These are phyloP conservation scores for Verticillium albo-atrum DNA, from an alignment of 2,329 filamentous ascomycete genomes.

Conservation along the genomic window DNA sequence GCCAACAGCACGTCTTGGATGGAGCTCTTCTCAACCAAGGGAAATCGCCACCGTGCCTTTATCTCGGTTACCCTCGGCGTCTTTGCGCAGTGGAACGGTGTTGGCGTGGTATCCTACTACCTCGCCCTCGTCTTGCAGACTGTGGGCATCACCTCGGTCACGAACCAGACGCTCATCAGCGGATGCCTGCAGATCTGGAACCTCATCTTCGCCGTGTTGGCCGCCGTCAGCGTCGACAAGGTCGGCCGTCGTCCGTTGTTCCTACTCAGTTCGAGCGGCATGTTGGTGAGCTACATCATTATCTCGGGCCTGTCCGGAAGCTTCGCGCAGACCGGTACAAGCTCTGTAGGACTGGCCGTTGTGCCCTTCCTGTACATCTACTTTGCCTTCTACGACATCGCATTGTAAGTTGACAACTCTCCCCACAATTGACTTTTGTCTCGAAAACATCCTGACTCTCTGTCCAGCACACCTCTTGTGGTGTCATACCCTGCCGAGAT, in stretches of 20 bases:
- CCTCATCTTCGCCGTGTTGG: constrained; percentile 21
- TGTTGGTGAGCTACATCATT: constrained; percentile 28
- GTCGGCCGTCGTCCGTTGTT: constrained; percentile 19
- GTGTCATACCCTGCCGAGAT: constrained; percentile 25
- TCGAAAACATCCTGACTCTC: neutral
- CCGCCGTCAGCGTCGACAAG: constrained; percentile 19
- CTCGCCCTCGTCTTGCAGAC: constrained; percentile 24
- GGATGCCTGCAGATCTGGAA: constrained; percentile 20
- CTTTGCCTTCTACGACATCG: constrained; percentile 23
- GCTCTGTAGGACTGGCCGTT: constrained; percentile 27
- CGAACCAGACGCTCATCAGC: constrained; percentile 22
- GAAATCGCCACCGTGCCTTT: constrained; percentile 26
- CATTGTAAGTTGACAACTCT: neutral
- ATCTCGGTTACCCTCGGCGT: constrained; percentile 20
- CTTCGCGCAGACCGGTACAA: constrained; percentile 23
- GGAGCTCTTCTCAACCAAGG: constrained; percentile 31
- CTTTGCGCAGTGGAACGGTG: constrained; percentile 30
- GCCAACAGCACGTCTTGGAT: constrained; percentile 24
- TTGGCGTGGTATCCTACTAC: constrained; percentile 30
- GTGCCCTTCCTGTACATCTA: constrained; percentile 38
- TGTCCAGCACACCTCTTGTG: constrained; percentile 27
- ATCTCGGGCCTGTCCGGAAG: constrained; percentile 33
- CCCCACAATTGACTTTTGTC: neutral
- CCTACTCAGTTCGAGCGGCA: constrained; percentile 14
- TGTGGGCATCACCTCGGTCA: constrained; percentile 21